phyloP scores from a whole-genome alignment of 441 rosid species.

The Corymbia citriodora region DNA sequence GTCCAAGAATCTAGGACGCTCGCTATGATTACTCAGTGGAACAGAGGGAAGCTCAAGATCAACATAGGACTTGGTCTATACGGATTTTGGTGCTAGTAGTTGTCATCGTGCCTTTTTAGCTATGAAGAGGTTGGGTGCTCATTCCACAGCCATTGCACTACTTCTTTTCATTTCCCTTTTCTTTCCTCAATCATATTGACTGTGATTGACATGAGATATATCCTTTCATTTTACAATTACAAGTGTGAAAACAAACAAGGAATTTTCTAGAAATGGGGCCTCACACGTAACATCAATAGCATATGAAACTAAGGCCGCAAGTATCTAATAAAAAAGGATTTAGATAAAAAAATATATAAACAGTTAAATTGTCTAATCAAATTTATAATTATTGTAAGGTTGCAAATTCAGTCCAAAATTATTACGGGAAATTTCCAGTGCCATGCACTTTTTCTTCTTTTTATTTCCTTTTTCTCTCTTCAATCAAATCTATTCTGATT shows the following conservation, averaged over 20 bases:
- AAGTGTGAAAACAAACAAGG: neutral
- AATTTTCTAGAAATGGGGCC: neutral
- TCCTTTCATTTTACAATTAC: neutral
- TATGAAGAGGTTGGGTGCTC: neutral
- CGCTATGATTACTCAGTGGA: neutral
- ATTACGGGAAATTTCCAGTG: neutral
- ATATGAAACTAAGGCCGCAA: too few species aligned
- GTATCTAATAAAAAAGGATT: neutral
- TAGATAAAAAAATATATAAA: neutral
- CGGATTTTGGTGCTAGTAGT: neutral
- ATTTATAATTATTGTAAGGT: neutral
- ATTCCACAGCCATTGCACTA: neutral
- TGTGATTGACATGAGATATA: neutral
- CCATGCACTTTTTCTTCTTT: neutral
- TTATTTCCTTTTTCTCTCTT: neutral
- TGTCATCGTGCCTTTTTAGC: neutral
- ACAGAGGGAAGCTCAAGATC: neutral
- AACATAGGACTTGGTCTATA: neutral
- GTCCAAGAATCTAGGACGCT: neutral
- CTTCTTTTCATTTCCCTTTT: neutral
- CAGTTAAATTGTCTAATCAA: neutral
- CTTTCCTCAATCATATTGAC: neutral
- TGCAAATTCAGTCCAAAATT: neutral
- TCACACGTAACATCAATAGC: neutral
- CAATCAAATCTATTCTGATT: neutral